A percentile compares a stretch with the other conserved stretches of the same genome.
These are phyloP conservation scores for Buxus sempervirens DNA, from an alignment of 164 flowering plant genomes.

Conservation along the genomic window DNA sequence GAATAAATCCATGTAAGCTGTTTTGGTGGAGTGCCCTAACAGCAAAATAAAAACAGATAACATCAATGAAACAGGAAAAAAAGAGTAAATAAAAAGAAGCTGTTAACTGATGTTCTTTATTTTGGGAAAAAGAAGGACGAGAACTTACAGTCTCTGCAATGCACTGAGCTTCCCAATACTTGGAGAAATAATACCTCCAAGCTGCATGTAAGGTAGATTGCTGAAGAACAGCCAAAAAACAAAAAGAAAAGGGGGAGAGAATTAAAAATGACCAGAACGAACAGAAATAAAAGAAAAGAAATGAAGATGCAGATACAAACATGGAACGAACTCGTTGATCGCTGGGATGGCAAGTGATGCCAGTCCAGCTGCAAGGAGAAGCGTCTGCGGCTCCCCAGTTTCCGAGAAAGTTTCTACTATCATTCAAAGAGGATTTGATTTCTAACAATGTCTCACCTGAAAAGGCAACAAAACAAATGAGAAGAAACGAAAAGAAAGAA, in stretches of 20 bases:
- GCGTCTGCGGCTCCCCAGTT: constrained; percentile 73
- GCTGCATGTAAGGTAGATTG: constrained; percentile 80
- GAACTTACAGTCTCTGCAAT: constrained; percentile 85
- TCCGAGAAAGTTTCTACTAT: constrained; percentile 45
- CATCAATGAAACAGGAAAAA: not conserved
- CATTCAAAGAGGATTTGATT: constrained; percentile 62
- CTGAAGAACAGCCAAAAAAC: constrained; percentile 31
- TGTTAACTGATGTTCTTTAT: too few species aligned
- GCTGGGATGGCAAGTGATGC: constrained; percentile 58
- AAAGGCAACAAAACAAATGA: constrained; percentile 12
- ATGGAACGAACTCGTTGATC: constrained; percentile 65
- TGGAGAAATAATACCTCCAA: constrained; percentile 81
- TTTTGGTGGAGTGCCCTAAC: constrained; percentile 91
- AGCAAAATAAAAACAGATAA: constrained; percentile 6
- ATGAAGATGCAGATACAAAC: constrained; percentile 31
- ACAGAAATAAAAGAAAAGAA: constrained; percentile 1
- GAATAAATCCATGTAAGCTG: constrained; percentile 79
- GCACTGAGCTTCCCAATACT: constrained; percentile 75
- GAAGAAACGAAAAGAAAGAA: constrained; percentile 6
- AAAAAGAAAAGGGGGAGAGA: not conserved
- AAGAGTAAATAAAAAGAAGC: not conserved
- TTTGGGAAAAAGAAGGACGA: too few species aligned
- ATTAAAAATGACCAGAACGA: not conserved
- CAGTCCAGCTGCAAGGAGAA: constrained; percentile 84
- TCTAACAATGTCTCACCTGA: constrained; percentile 74